Conservation (phyloP, 306 rosid species). For the Castanea crenata region DNA sequence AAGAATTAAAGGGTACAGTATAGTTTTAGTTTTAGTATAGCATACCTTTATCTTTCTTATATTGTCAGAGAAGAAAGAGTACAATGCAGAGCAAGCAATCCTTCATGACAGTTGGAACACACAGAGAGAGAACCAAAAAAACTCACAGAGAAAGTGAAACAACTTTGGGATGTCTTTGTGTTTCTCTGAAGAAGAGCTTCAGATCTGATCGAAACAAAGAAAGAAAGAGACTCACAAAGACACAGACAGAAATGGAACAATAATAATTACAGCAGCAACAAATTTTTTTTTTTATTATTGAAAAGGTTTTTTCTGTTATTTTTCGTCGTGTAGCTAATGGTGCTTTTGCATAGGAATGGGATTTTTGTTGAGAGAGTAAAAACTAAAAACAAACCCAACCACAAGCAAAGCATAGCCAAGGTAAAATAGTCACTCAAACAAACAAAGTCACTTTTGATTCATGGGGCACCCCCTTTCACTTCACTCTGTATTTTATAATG, state of each 20-base stretch:
- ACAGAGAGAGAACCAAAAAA: constrained; percentile 15
- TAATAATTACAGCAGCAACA: constrained; percentile 22
- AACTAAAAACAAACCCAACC: constrained; percentile 29
- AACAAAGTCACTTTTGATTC: neutral
- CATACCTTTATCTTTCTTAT: constrained; percentile 22
- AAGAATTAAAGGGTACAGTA: constrained; percentile 15
- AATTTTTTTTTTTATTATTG: neutral
- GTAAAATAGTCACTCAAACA: neutral
- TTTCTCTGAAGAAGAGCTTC: constrained; percentile 53
- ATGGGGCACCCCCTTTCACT: neutral
- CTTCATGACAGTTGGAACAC: constrained; percentile 39
- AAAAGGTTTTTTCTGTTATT: constrained; percentile 16
- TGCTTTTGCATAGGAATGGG: constrained; percentile 18
- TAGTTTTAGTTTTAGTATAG: too few relatives aligned
- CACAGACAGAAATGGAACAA: constrained; percentile 24
- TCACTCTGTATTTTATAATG: neutral
- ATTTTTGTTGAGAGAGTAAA: constrained; percentile 11
- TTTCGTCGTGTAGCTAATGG: constrained; percentile 30
- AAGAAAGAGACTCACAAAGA: constrained; percentile 14
- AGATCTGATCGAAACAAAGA: constrained; percentile 71
- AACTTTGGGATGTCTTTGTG: constrained; percentile 38
- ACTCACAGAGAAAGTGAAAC: constrained; percentile 48
- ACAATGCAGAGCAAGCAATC: constrained; percentile 47
- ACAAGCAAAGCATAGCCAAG: constrained; percentile 38
- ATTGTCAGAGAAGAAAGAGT: constrained; percentile 39